A percentile compares a stretch with the other conserved stretches of the same genome.
phyloP scores from a whole-genome alignment of 1,284 basidiomycete genomes.

The Schizopora paradoxa region DNA sequence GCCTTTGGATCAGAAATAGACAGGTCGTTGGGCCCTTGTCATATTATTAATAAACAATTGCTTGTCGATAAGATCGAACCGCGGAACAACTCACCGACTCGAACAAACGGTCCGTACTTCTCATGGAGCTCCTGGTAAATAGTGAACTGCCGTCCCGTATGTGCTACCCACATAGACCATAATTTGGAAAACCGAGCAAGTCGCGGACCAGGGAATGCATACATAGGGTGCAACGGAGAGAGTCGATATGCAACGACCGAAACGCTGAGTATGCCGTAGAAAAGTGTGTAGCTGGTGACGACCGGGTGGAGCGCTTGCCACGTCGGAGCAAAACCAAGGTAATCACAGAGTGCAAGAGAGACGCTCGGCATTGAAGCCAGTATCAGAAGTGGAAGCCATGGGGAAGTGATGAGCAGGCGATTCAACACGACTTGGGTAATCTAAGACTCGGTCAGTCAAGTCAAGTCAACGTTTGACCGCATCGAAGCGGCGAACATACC shows the following conservation, averaged over 20 bases:
- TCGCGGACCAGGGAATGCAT: constrained; percentile 22
- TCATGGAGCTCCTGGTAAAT: constrained; percentile 15
- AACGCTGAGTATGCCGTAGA: constrained; percentile 3
- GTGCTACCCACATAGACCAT: constrained; percentile 15
- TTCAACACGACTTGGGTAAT: no score
- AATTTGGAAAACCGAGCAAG: constrained; percentile 20
- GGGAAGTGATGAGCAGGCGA: no score
- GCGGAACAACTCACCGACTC: constrained; percentile 18
- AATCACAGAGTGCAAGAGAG: no score
- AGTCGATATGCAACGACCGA: constrained; percentile 21
- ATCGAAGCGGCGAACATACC: no score
- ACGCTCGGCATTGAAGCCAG: no score
- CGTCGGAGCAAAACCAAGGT: no score
- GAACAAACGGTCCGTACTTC: constrained; percentile 20
- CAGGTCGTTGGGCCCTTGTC: constrained; percentile 31
- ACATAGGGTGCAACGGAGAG: constrained; percentile 24
- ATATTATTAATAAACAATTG: not conserved
- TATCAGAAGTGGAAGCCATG: no score
- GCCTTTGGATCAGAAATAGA: constrained; percentile 28
- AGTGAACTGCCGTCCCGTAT: constrained; percentile 13
- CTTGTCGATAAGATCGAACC: not conserved
- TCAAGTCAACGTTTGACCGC: no score
- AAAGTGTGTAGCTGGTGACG: constrained; percentile 13
- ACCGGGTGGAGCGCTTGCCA: no score
- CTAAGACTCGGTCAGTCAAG: no score